These are phyloP conservation scores for Vitis hybrid DNA, from an alignment of 177 flowering plant species.

Conservation along the genomic window DNA sequence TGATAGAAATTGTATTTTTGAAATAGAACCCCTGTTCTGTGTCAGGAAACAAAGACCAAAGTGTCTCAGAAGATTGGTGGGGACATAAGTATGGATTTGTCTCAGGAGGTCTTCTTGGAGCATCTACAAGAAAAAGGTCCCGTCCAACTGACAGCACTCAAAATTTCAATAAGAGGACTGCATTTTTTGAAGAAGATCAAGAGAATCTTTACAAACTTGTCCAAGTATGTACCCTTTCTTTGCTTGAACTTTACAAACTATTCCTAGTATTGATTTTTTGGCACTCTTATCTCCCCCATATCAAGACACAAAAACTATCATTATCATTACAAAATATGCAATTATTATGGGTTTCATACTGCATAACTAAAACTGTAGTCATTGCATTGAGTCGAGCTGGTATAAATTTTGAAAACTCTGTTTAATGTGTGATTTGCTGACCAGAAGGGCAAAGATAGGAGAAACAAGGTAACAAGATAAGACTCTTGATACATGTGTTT, in stretches of 20 bases:
- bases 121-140: conserved; percentile 41
- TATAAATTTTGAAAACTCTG: no score
- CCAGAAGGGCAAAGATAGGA: no score
- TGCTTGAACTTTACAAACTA: not conserved
- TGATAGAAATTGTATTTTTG: not conserved
- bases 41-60: conserved; percentile 33
- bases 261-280: no score
- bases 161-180: conserved; percentile 37
- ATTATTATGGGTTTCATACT: no score
- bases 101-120: conserved; percentile 92
- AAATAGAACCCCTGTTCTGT: not conserved
- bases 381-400: no score
- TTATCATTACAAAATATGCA: no score
- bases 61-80: conserved; percentile 76
- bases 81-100: conserved; percentile 81
- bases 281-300: no score
- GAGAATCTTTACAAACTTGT: conserved; percentile 95
- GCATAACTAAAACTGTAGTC: no score
- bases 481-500: no score
- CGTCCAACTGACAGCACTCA: conserved; percentile 21
- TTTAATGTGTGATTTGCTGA: no score
- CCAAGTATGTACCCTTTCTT: conserved; percentile 51
- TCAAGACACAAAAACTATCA: no score
- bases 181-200: conserved; percentile 89
- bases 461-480: no score